These are phyloP conservation scores for Dentipellis sp. DNA, from an alignment of 768 basidiomycete genomes.

Conservation along the genomic window DNA sequence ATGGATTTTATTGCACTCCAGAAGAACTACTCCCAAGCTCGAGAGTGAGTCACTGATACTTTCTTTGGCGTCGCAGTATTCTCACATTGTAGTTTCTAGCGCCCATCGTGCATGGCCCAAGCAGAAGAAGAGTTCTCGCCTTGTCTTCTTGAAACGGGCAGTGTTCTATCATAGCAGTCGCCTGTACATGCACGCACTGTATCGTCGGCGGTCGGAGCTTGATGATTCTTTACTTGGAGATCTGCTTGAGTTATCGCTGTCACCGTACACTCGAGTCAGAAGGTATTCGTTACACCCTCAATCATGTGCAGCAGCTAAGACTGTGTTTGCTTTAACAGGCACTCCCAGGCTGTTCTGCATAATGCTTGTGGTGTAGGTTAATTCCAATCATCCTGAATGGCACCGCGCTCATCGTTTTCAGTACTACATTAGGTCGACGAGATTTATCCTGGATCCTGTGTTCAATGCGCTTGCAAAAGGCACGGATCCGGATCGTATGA, in stretches of 20 bases:
- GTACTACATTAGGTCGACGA: conserved; percentile 57
- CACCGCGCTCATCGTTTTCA: background rate
- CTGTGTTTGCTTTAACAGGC: conserved; percentile 29
- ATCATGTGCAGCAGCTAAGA: background rate
- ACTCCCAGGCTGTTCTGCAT: conserved; percentile 58
- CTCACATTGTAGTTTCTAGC: conserved; percentile 25
- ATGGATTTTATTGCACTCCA: conserved; percentile 52
- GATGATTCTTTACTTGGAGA: conserved; percentile 64
- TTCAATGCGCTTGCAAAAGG: conserved; percentile 60
- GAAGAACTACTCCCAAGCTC: conserved; percentile 54
- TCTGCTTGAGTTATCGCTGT: conserved; percentile 66
- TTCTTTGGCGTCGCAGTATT: background rate
- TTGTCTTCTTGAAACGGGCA: conserved; percentile 69
- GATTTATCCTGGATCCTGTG: conserved; percentile 49
- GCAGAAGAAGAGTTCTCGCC: conserved; percentile 69
- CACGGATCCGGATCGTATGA: conserved; percentile 87
- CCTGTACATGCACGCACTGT: conserved; percentile 68
- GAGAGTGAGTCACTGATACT: conserved; percentile 37
- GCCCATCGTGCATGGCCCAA: conserved; percentile 57
- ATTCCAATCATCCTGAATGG: background rate
- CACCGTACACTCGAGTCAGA: conserved; percentile 70
- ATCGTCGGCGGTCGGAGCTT: conserved; percentile 63
- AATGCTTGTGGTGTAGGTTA: conserved; percentile 52
- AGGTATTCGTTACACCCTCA: conserved; percentile 34
- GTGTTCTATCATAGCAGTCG: conserved; percentile 71